Base-by-base conservation (phyloP, 2,329 filamentous ascomycete species). In the Leptographium galeiforme region DNA sequence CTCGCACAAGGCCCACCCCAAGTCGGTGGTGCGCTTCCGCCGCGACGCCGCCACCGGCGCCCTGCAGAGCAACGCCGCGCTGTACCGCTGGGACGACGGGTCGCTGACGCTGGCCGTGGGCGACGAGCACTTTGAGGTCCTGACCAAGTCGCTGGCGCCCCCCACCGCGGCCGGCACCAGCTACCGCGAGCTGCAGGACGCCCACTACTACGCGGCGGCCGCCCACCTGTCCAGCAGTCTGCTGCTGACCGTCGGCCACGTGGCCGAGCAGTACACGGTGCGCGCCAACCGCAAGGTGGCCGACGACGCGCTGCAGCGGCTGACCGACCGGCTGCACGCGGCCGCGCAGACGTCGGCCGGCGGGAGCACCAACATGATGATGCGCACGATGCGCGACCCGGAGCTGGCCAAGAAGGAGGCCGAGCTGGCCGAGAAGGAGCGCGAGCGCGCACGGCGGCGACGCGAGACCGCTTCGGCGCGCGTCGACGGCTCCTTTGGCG, bases 21-120 rank as follows among this genome's bases (percentile, higher is more conserved):
- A 81, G 61, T 79, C 81, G 40, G 82, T 84, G 2, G 75, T 87
- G 48, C 81, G 86, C 56, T 87, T 83, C 68, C 80, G 84, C 52
- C 79, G 77, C 61, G 82, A 87, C 55, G 73, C 81, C 11, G 75
- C 74, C n/a, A 84, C 80, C 1, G 76, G 77, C 49, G 71, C 81
- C 57, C 72, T 89, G 13, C 79, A 85, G 63, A 89, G 85, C 63
- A 91, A 91, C 63, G 79, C 87, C 2, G 78, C 83, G 57, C 70
- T 91, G 34, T 79, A 87, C 63, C 78, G 79, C 60, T 91, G 87
- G 87, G 88, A 82, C 57, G 87, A 91, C 62, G 87, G 87, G 33
- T 88, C 84, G 5, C 71, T 87, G 16, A 89, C 85, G 12, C 71
- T 91, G 30, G 79, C 84, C n/a, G 73, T 90, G 30, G 87, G 85